phyloP scores from a whole-genome alignment of 495 filamentous ascomycete species.

The Aspergillus ellipticus region DNA sequence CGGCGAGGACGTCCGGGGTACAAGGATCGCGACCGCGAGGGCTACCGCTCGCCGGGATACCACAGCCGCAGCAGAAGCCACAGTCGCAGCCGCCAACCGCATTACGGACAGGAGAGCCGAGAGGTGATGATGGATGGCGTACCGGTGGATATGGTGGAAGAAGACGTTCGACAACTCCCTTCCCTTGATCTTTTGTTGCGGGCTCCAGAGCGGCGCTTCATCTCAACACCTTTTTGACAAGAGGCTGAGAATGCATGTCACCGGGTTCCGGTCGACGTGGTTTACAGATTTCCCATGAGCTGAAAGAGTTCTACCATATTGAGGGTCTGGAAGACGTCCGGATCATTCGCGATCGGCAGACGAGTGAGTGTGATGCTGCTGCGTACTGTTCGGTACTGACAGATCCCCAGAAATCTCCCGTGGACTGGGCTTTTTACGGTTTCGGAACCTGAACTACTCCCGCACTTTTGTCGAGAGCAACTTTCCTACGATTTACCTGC shows the following conservation, averaged over 20 bases:
- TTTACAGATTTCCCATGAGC: conserved; percentile 59
- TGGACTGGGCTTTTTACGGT: conserved; percentile 66
- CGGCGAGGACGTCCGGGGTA: conserved; percentile 41
- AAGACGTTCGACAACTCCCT: conserved; percentile 56
- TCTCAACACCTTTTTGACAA: conserved; percentile 22
- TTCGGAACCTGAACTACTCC: conserved; percentile 56
- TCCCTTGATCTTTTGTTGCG: conserved; percentile 22
- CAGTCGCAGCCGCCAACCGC: conserved; percentile 41
- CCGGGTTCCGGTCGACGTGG: conserved; percentile 26
- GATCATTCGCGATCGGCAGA: conserved; percentile 63
- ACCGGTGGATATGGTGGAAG: conserved; percentile 55
- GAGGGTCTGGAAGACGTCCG: conserved; percentile 59
- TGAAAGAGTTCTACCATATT: conserved; percentile 55
- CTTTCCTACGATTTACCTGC: conserved; percentile 59
- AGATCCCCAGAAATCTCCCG: conserved; percentile 50
- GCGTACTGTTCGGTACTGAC: not conserved
- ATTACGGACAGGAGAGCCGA: conserved; percentile 50
- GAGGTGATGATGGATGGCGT: conserved; percentile 63
- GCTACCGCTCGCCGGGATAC: conserved; percentile 49
- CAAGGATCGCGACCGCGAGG: conserved; percentile 54
- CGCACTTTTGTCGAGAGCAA: conserved; percentile 63
- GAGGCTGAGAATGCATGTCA: conserved; percentile 47
- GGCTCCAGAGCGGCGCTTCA: not conserved
- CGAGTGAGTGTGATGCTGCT: conserved; percentile 44
- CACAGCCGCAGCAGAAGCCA: conserved; percentile 41